A percentile compares a stretch with the other conserved stretches of the same genome.
Conservation (phyloP, 148 eudicot genomes). For the Fagopyrum esculentum region DNA sequence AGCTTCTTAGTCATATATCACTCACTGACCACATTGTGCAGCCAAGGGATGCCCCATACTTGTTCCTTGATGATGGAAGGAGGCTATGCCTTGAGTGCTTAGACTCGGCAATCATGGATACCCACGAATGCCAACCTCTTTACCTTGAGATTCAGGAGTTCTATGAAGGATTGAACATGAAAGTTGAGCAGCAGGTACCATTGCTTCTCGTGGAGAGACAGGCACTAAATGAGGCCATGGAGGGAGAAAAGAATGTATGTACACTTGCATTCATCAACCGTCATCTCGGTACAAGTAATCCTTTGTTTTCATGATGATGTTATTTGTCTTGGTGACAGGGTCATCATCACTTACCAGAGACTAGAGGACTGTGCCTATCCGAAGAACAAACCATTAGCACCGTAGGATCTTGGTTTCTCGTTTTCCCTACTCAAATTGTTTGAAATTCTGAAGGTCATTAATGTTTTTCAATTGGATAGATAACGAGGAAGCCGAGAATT, state of each 20-base stretch:
- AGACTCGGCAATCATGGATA: conserved; percentile 20
- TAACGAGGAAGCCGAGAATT: conserved; percentile 16
- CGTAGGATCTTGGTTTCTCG: conserved; percentile 5
- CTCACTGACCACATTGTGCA: neutral
- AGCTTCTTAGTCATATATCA: neutral
- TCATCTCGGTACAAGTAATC: neutral
- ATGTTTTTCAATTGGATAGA: conserved; percentile 5
- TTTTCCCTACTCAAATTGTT: neutral
- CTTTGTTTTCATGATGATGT: neutral
- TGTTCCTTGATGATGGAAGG: conserved; percentile 15
- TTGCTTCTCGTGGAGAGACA: conserved; percentile 21
- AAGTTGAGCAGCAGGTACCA: conserved; percentile 16
- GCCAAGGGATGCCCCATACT: conserved; percentile 13
- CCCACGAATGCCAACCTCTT: conserved; percentile 20
- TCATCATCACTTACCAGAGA: conserved; percentile 17
- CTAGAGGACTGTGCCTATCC: conserved; percentile 19
- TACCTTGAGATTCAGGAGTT: conserved; percentile 19
- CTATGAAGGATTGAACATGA: conserved; percentile 22
- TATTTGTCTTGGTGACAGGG: conserved; percentile 15
- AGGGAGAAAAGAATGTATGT: conserved; percentile 18
- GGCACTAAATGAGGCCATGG: conserved; percentile 20
- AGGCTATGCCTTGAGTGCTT: conserved; percentile 18
- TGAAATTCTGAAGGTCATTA: neutral
- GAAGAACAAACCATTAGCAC: conserved; percentile 21
- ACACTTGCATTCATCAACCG: neutral